Conservation (phyloP, 2,329 filamentous ascomycete genomes). For the Aspergillus ochraceus region DNA sequence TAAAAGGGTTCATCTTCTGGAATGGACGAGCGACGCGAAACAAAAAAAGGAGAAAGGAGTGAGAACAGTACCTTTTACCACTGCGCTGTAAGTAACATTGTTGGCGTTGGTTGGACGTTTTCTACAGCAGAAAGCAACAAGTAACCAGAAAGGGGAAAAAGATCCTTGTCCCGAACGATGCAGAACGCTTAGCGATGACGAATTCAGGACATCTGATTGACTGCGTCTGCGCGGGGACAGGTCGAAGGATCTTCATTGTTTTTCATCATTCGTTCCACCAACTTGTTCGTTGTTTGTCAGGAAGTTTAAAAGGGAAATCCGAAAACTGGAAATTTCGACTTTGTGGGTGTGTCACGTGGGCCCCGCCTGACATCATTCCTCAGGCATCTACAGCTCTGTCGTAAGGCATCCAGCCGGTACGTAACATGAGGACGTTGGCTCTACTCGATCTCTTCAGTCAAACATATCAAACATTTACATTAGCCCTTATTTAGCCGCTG, state of each 20-base stretch:
- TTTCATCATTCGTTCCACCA: neutral
- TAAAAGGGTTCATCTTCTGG: conserved; percentile 34
- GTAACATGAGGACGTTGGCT: neutral
- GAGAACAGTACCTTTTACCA: neutral
- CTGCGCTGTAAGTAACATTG: neutral
- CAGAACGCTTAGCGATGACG: neutral
- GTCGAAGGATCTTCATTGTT: neutral
- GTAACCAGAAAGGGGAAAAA: neutral
- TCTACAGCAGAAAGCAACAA: neutral
- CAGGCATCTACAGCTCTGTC: neutral
- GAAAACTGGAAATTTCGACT: neutral
- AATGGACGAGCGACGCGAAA: conserved; percentile 6
- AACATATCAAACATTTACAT: neutral
- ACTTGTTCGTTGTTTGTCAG: neutral
- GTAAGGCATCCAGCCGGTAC: neutral
- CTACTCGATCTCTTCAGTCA: too few relatives aligned
- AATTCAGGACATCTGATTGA: neutral
- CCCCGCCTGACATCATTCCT: neutral
- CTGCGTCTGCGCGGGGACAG: neutral
- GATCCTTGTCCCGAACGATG: neutral
- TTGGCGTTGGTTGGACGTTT: too few relatives aligned
- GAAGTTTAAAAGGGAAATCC: neutral
- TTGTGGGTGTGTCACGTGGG: neutral
- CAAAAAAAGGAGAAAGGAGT: neutral
- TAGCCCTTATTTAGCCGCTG: neutral